phyloP scores from a whole-genome alignment of 2,329 filamentous ascomycete species.

The Aspergillus awamori region DNA sequence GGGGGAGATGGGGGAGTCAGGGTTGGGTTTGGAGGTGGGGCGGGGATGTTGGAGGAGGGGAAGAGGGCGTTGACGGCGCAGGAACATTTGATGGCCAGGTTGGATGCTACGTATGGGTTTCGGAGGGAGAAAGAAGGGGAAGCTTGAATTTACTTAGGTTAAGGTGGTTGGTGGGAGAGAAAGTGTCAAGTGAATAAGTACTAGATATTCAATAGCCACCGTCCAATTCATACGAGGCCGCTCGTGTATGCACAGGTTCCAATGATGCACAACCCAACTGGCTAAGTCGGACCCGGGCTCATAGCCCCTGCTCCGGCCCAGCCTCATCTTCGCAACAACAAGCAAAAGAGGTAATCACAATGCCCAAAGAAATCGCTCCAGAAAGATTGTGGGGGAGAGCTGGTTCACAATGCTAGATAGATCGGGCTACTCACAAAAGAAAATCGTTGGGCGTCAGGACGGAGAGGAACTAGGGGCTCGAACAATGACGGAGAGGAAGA shows the following conservation, averaged over 20 bases:
- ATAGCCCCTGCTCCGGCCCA: too few relatives aligned
- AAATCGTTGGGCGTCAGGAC: constrained; percentile 34
- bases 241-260: too few relatives aligned
- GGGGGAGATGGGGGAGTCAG: constrained; percentile 34
- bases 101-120: constrained; percentile 62
- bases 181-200: background rate
- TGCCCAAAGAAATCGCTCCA: constrained; percentile 15
- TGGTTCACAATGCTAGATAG: constrained; percentile 25
- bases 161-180: background rate
- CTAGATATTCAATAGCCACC: too few relatives aligned
- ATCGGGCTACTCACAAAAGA: constrained; percentile 33
- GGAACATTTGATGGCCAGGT: constrained; percentile 60
- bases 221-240: too few relatives aligned
- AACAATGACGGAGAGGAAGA: constrained; percentile 10
- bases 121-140: constrained; percentile 23
- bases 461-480: constrained; percentile 9
- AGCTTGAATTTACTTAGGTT: background rate
- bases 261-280: constrained; percentile 6
- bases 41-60: constrained; percentile 34
- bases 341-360: constrained; percentile 15
- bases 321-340: background rate
- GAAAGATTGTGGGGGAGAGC: constrained; percentile 22
- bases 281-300: too few relatives aligned
- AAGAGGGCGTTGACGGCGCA: constrained; percentile 56
- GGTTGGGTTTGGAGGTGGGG: constrained; percentile 47